phyloP scores from a whole-genome alignment of 345 rosid species.

The Angophora floribunda region DNA sequence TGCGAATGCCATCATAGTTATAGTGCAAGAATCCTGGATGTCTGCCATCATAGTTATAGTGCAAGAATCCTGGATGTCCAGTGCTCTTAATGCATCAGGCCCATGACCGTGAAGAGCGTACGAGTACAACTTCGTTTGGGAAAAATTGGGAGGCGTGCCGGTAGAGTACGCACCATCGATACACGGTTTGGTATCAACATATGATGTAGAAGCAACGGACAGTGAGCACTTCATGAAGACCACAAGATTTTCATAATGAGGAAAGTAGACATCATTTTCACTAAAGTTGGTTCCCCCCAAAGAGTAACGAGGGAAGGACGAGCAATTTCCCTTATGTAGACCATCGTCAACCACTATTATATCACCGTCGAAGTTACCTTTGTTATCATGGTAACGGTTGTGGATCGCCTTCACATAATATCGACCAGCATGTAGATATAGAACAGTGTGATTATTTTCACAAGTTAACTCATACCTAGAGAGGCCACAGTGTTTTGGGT shows the following conservation, averaged over 20 bases:
- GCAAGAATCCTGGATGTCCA: background rate
- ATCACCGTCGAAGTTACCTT: fast-evolving
- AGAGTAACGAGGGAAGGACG: background rate
- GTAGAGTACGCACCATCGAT: background rate
- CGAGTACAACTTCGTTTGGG: background rate
- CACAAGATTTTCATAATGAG: fast-evolving
- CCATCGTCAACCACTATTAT: background rate
- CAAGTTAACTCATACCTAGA: background rate
- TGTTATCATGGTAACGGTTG: background rate
- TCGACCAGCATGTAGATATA: background rate
- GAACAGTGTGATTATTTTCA: background rate
- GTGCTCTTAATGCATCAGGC: background rate
- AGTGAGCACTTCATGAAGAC: background rate
- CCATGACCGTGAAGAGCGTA: background rate
- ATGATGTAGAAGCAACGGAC: background rate
- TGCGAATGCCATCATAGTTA: background rate
- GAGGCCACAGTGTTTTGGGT: background rate
- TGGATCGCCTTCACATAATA: background rate
- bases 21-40: background rate
- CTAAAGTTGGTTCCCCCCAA: fast-evolving
- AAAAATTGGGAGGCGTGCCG: background rate
- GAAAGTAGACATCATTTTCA: background rate
- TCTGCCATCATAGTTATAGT: background rate
- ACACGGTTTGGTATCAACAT: background rate
- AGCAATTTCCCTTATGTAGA: background rate